Percentiles rank a stretch among this genome's conserved stretches.
Conservation (phyloP, 257 asterid genomes). For the Schizonepeta tenuifolia region DNA sequence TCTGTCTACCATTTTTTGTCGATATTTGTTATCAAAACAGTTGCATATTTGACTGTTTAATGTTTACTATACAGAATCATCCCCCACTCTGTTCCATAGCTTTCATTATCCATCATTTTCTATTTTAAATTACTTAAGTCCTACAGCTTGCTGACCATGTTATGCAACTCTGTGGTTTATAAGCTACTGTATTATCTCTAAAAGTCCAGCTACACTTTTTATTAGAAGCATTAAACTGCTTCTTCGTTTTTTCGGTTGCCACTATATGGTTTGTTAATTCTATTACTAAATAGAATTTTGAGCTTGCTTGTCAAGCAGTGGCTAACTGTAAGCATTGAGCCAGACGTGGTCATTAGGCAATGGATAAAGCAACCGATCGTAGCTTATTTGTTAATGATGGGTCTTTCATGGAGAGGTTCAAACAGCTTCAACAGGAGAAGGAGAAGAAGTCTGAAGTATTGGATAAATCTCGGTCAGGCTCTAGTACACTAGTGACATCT, state of each 20-base stretch:
- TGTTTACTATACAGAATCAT: background rate
- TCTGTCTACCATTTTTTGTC: background rate
- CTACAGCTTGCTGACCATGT: conserved; percentile 13
- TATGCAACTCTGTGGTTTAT: background rate
- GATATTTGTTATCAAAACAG: background rate
- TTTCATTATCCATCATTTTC: background rate
- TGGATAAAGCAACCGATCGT: conserved; percentile 72
- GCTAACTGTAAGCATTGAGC: conserved; percentile 46
- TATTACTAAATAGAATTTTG: conserved; percentile 54
- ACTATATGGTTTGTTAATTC: conserved; percentile 36
- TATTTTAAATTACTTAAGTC: background rate
- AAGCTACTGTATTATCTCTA: background rate
- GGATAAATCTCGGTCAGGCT: conserved; percentile 48
- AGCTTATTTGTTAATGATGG: conserved; percentile 89
- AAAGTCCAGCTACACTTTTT: background rate
- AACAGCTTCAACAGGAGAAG: conserved; percentile 82
- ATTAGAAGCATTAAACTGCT: conserved; percentile 26
- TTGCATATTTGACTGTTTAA: conserved; percentile 4
- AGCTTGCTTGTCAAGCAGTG: conserved; percentile 84
- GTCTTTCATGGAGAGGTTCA: conserved; percentile 97
- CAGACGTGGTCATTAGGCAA: conserved; percentile 47
- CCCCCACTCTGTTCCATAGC: background rate
- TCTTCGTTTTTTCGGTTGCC: conserved; percentile 23
- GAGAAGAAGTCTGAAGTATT: conserved; percentile 49
- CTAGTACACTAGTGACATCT: conserved; percentile 51